A percentile compares a stretch with the other conserved stretches of the same genome.
phyloP scores from a whole-genome alignment of 192 early-diverging fungal genomes.

The Coemansia furcata region DNA sequence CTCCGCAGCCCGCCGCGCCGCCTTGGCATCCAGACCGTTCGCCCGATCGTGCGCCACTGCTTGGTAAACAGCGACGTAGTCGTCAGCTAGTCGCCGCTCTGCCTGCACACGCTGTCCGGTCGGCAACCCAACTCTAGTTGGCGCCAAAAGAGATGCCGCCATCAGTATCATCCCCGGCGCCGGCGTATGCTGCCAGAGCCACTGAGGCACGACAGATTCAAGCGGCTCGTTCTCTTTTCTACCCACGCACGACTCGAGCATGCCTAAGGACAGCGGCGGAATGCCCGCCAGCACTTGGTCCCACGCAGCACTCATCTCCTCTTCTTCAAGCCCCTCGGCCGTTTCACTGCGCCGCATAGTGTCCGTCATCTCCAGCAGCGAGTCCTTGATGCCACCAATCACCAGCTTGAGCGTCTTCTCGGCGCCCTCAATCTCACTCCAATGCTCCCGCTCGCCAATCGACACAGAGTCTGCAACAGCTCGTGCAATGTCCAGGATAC shows the following conservation, averaged over 20 bases:
- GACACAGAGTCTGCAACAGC: constrained; percentile 10
- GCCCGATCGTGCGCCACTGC: neutral
- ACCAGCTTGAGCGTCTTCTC: constrained; percentile 50
- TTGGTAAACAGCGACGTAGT: constrained; percentile 18
- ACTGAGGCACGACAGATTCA: constrained; percentile 5
- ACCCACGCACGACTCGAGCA: constrained; percentile 4
- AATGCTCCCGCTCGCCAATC: constrained; percentile 9
- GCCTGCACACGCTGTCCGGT: constrained; percentile 20
- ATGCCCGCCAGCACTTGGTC: constrained; percentile 40
- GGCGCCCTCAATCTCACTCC: constrained; percentile 38
- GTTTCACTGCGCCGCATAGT: neutral
- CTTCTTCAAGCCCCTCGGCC: constrained; percentile 10
- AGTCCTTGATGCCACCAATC: constrained; percentile 41
- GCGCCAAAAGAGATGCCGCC: constrained; percentile 43
- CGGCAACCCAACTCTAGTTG: constrained; percentile 25
- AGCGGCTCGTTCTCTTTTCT: neutral
- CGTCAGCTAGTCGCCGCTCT: constrained; percentile 29
- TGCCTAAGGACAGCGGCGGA: constrained; percentile 15
- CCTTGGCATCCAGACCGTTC: neutral
- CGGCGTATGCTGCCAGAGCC: constrained; percentile 38
- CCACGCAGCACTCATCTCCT: constrained; percentile 43
- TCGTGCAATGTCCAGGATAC: constrained; percentile 12
- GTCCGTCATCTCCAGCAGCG: constrained; percentile 9
- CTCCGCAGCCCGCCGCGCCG: neutral
- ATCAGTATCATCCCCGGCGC: constrained; percentile 41